Conservation (phyloP, 2,329 filamentous ascomycete genomes). For the Dactylellina sp. region DNA sequence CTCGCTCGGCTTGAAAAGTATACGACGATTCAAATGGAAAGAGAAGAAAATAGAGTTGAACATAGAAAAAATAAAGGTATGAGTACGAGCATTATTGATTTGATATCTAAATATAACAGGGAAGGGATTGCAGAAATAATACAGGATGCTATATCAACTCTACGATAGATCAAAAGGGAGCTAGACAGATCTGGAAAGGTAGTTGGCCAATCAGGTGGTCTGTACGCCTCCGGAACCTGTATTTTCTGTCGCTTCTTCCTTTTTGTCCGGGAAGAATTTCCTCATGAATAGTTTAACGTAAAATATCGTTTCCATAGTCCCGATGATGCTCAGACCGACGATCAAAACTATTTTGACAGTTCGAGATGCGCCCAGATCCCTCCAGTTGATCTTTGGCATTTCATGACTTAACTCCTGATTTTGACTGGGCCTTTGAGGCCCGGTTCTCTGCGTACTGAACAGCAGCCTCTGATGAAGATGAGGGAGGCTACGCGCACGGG, state of each 20-base stretch:
- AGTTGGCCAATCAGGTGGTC: background rate
- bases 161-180: too few relatives aligned
- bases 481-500: background rate
- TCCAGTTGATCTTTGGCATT: constrained; percentile 52
- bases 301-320: constrained; percentile 60
- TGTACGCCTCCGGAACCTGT: background rate
- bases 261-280: constrained; percentile 52
- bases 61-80: too few relatives aligned
- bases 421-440: constrained; percentile 12
- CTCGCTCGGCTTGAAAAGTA: too few relatives aligned
- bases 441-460: constrained; percentile 30
- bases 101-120: too few relatives aligned
- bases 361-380: constrained; percentile 58
- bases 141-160: too few relatives aligned
- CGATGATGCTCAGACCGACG: constrained; percentile 55
- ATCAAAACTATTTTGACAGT: constrained; percentile 59
- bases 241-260: constrained; percentile 6
- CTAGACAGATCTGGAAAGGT: background rate
- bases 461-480: background rate
- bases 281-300: constrained; percentile 59
- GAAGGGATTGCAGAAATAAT: too few relatives aligned
- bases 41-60: too few relatives aligned
- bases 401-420: constrained; percentile 45
- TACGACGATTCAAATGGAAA: too few relatives aligned
- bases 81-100: too few relatives aligned